A percentile compares a stretch with the other conserved stretches of the same genome.
phyloP scores from a whole-genome alignment of 495 filamentous ascomycete species.

The Saxophila tyrrhenica region DNA sequence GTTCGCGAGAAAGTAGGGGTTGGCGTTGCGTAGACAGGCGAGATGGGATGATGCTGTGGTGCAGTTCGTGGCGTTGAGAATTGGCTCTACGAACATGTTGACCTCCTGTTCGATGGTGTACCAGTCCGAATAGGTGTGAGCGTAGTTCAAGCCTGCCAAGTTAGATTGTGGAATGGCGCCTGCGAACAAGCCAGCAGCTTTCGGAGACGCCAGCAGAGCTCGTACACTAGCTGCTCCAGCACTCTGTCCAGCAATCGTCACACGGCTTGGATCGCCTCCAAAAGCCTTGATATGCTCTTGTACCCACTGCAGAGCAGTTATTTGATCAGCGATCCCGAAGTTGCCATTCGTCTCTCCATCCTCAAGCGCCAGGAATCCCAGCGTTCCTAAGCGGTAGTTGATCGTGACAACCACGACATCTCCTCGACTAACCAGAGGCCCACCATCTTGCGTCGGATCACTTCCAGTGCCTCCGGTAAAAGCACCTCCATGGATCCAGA shows the following conservation, averaged over 20 bases:
- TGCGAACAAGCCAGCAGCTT: too few relatives aligned
- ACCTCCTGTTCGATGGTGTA: too few relatives aligned
- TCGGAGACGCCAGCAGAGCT: too few relatives aligned
- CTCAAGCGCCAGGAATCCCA: constrained; percentile 26
- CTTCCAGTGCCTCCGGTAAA: constrained; percentile 23
- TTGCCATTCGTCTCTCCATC: constrained; percentile 26
- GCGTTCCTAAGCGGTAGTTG: constrained; percentile 32
- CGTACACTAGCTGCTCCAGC: too few relatives aligned
- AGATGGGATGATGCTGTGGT: constrained; percentile 29
- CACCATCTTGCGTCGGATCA: constrained; percentile 33
- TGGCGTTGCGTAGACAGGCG: constrained; percentile 37
- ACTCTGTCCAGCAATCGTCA: too few relatives aligned
- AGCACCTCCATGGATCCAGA: constrained; percentile 34
- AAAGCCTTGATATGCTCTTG: constrained; percentile 27
- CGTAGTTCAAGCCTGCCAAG: too few relatives aligned
- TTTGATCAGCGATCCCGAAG: constrained; percentile 23
- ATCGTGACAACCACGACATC: constrained; percentile 35
- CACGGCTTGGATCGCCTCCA: constrained; percentile 31
- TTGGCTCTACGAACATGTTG: constrained; percentile 27
- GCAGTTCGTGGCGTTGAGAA: constrained; percentile 34
- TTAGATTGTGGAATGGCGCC: too few relatives aligned
- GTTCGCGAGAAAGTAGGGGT: constrained; percentile 27
- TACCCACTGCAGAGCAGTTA: constrained; percentile 28
- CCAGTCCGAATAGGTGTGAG: too few relatives aligned
- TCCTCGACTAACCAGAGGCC: constrained; percentile 28